Conservation (phyloP, 148 eudicot species). For the Cornus controversa region DNA sequence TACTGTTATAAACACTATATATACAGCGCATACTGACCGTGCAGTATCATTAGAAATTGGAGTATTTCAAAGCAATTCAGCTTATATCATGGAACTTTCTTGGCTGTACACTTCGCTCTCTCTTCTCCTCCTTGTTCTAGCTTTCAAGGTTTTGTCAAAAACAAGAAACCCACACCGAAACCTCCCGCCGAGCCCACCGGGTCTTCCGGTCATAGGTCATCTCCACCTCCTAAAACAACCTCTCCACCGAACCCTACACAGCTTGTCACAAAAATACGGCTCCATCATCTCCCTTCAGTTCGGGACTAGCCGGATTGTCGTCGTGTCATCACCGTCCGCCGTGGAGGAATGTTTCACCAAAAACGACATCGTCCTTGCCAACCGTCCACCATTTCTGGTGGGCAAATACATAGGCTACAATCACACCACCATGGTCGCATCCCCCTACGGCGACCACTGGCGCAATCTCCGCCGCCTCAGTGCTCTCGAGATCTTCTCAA, state of each 20-base stretch:
- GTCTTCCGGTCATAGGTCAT: neutral
- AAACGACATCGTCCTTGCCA: conserved; percentile 1
- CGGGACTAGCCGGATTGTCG: conserved; percentile 17
- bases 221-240: neutral
- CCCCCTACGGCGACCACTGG: conserved; percentile 35
- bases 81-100: neutral
- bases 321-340: conserved; percentile 23
- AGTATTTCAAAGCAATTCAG: neutral
- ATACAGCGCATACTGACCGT: no score
- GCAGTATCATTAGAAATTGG: neutral
- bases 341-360: conserved; percentile 39
- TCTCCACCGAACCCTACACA: neutral
- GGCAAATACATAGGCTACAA: conserved; percentile 3
- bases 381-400: neutral
- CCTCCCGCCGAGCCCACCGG: conserved; percentile 6
- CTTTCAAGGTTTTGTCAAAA: neutral
- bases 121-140: neutral
- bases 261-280: neutral
- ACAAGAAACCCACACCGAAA: neutral
- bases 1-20: no score
- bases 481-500: conserved; percentile 21
- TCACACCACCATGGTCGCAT: neutral
- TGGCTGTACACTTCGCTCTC: neutral
- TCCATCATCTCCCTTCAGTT: conserved; percentile 24
- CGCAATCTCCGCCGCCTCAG: conserved; percentile 29